These are phyloP conservation scores for Coriolopsis trogii DNA, from an alignment of 1,284 basidiomycete species.

Conservation along the genomic window DNA sequence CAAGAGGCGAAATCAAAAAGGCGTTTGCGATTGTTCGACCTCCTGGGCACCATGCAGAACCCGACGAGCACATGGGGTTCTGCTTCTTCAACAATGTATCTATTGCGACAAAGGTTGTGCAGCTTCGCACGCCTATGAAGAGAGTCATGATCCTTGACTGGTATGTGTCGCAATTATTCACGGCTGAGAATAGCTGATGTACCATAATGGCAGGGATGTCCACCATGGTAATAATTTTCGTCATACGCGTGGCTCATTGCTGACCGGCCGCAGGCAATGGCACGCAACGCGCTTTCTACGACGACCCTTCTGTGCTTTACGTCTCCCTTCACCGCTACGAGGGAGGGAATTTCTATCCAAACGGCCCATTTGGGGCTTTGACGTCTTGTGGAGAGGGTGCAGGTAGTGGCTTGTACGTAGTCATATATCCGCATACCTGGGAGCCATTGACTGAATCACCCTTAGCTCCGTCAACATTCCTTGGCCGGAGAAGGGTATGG, in stretches of 20 bases:
- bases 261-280: constrained; percentile 74
- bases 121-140: constrained; percentile 67
- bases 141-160: constrained; percentile 95
- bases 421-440: too few relatives aligned
- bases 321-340: constrained; percentile 97
- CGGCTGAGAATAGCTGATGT: constrained; percentile 4
- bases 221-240: constrained; percentile 78
- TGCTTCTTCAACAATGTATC: constrained; percentile 99
- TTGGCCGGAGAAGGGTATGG: constrained; percentile 90
- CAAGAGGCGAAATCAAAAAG: constrained; percentile 80
- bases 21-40: constrained; percentile 96
- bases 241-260: neutral
- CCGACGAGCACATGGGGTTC: constrained; percentile 97
- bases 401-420: constrained; percentile 74
- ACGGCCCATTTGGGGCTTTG: constrained; percentile 86
- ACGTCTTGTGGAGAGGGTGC: constrained; percentile 84
- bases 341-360: constrained; percentile 90
- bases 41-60: constrained; percentile 98
- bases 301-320: constrained; percentile 92
- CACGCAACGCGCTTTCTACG: constrained; percentile 93
- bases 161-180: constrained; percentile 49
- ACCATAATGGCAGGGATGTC: constrained; percentile 75
- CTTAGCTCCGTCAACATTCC: constrained; percentile 92
- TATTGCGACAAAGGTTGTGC: constrained; percentile 84
- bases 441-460: constrained; percentile 25